Conservation (phyloP, 495 filamentous ascomycete genomes). For the Diplogelasinospora grovesii region DNA sequence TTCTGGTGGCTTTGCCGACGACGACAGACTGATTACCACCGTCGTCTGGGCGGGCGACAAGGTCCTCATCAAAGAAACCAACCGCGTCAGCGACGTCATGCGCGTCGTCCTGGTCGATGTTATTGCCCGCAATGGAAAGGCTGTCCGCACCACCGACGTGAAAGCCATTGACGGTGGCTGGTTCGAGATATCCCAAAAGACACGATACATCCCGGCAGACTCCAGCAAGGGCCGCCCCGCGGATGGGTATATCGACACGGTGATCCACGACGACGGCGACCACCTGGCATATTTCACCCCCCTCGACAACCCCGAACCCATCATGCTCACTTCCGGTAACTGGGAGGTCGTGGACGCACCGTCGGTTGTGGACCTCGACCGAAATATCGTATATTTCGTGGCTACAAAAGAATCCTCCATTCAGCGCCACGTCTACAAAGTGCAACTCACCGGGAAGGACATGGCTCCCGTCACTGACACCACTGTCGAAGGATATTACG, state of each 20-base stretch:
- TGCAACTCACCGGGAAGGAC: conserved; percentile 70
- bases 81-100: conserved; percentile 85
- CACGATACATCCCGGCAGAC: conserved; percentile 80
- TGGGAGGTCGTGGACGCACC: conserved; percentile 94
- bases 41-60: conserved; percentile 84
- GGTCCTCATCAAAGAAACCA: conserved; percentile 82
- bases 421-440: conserved; percentile 84
- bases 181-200: conserved; percentile 90
- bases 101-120: conserved; percentile 84
- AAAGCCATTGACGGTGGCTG: conserved; percentile 83
- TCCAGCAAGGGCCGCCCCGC: conserved; percentile 65
- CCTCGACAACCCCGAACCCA: conserved; percentile 69
- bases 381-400: conserved; percentile 84
- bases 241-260: conserved; percentile 88
- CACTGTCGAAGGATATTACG: conserved; percentile 73
- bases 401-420: conserved; percentile 81
- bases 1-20: conserved; percentile 67
- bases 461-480: conserved; percentile 68
- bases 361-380: conserved; percentile 76
- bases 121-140: conserved; percentile 62
- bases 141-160: conserved; percentile 72
- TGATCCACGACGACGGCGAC: conserved; percentile 81
- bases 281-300: conserved; percentile 95
- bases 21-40: conserved; percentile 86
- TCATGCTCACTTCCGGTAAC: conserved; percentile 77